Conservation (phyloP, 768 basidiomycete genomes). For the Imleria badia region DNA sequence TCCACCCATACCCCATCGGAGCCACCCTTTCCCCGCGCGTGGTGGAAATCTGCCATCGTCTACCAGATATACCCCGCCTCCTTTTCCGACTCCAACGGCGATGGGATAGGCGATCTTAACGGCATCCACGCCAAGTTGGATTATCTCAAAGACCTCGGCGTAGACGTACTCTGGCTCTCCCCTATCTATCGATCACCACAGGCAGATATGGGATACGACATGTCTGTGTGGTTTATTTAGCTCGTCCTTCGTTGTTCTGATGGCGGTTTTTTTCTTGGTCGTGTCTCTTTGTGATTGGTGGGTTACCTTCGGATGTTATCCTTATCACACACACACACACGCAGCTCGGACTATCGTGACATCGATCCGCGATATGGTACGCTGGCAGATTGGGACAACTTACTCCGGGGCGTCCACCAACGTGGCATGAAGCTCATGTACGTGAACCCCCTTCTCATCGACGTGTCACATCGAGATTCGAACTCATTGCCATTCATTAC, state of each 20-base stretch:
- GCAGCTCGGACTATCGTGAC: slow-evolving; percentile 63
- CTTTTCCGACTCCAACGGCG: slow-evolving; percentile 70
- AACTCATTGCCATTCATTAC: slow-evolving; percentile 3
- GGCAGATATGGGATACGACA: slow-evolving; percentile 76
- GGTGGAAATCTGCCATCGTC: slow-evolving; percentile 60
- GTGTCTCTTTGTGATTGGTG: neutral
- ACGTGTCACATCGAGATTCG: slow-evolving; percentile 16
- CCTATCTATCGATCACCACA: slow-evolving; percentile 64
- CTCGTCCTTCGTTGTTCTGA: neutral
- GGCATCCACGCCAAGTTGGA: slow-evolving; percentile 66
- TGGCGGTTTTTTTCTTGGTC: neutral
- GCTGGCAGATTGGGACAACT: slow-evolving; percentile 55
- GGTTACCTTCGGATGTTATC: slow-evolving; percentile 12
- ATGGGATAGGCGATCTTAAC: slow-evolving; percentile 67
- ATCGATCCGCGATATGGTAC: slow-evolving; percentile 68
- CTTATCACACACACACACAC: slow-evolving; percentile 1
- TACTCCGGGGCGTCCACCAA: slow-evolving; percentile 53
- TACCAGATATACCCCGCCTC: slow-evolving; percentile 75
- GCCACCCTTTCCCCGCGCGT: slow-evolving; percentile 32
- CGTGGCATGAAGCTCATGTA: slow-evolving; percentile 72
- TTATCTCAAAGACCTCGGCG: slow-evolving; percentile 67
- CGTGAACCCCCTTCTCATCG: slow-evolving; percentile 18
- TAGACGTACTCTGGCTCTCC: slow-evolving; percentile 63
- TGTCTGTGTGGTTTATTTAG: slow-evolving; percentile 37
- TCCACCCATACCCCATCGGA: neutral